phyloP scores from a whole-genome alignment of 2,329 filamentous ascomycete genomes.

The Nothopassalora personata region DNA sequence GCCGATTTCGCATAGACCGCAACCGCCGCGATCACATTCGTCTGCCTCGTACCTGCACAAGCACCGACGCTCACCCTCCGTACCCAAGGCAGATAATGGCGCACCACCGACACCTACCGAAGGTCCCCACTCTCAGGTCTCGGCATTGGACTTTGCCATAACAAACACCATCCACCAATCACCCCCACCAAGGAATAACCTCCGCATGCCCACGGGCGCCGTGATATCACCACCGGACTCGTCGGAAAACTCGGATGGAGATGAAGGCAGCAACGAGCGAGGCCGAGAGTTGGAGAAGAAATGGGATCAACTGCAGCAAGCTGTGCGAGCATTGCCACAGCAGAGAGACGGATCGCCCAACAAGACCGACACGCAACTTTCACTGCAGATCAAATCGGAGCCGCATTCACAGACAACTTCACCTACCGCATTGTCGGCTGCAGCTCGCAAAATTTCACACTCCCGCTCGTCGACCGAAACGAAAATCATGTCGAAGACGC shows the following conservation, averaged over 20 bases:
- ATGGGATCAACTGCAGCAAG: constrained; percentile 68
- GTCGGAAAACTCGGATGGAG: constrained; percentile 72
- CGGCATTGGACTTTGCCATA: constrained; percentile 31
- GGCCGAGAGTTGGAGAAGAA: constrained; percentile 41
- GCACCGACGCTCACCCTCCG: constrained; percentile 55
- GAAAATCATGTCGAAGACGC: constrained; percentile 43
- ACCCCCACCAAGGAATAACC: constrained; percentile 72
- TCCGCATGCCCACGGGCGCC: constrained; percentile 73
- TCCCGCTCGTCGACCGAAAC: constrained; percentile 57
- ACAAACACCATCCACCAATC: constrained; percentile 70
- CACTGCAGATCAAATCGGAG: constrained; percentile 26
- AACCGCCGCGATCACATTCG: constrained; percentile 51
- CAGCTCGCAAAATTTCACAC: constrained; percentile 57
- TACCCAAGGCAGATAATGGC: constrained; percentile 20
- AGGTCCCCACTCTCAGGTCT: constrained; percentile 12
- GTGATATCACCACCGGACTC: constrained; percentile 91
- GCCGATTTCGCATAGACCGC: constrained; percentile 38
- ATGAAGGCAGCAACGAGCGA: constrained; percentile 41
- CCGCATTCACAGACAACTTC: constrained; percentile 32
- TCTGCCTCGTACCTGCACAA: constrained; percentile 58
- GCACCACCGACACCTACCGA: constrained; percentile 30
- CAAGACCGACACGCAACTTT: constrained; percentile 23
- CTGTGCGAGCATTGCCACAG: constrained; percentile 73
- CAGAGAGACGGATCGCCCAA: constrained; percentile 55
- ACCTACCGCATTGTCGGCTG: constrained; percentile 43